Conservation (phyloP, 441 rosid genomes). For the Syzygium malaccense region DNA sequence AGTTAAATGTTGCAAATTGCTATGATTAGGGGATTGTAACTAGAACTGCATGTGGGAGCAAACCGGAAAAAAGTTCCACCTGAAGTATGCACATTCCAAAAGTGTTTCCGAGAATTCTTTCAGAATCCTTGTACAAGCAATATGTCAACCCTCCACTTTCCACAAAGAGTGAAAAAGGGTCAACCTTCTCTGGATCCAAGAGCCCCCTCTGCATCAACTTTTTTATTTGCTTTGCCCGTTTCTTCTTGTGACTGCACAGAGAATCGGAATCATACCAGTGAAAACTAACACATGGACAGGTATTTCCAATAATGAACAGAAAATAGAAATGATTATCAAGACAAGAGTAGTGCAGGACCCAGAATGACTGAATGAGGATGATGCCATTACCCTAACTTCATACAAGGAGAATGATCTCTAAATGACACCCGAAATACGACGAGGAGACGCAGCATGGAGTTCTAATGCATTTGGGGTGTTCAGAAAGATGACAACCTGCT, state of each 20-base stretch:
- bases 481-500: conserved; percentile 59
- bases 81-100: conserved; percentile 96
- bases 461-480: background rate
- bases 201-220: conserved; percentile 83
- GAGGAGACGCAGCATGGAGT: background rate
- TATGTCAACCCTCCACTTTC: conserved; percentile 81
- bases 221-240: conserved; percentile 81
- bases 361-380: background rate
- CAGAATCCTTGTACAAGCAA: conserved; percentile 89
- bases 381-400: background rate
- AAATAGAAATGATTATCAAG: background rate
- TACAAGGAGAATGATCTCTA: background rate
- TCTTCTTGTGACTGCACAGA: conserved; percentile 73
- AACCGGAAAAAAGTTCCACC: conserved; percentile 25
- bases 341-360: background rate
- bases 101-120: conserved; percentile 84
- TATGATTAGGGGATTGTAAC: background rate
- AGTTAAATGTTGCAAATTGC: background rate
- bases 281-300: background rate
- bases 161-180: conserved; percentile 83
- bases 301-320: background rate
- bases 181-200: conserved; percentile 90
- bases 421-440: background rate
- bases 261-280: background rate
- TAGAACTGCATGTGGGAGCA: background rate